These are phyloP conservation scores for Phycomyces blakesleeanus DNA, from an alignment of 192 early-diverging fungal genomes.

Conservation along the genomic window DNA sequence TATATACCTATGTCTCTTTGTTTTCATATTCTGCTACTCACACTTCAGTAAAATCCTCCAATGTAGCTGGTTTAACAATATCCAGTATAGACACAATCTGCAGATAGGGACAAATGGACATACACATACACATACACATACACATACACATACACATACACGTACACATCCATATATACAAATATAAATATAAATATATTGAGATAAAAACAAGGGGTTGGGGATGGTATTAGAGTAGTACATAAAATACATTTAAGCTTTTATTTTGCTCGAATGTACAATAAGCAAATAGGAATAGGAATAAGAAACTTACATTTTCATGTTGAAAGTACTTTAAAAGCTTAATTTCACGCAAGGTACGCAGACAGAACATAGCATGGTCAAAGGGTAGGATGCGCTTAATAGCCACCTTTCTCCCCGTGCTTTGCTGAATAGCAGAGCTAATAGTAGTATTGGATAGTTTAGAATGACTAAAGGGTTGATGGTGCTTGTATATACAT, in stretches of 20 bases:
- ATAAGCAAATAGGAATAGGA: no score
- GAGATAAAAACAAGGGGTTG: not conserved
- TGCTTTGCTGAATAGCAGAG: conserved; percentile 78
- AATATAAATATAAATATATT: conserved; percentile 3
- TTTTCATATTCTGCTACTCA: conserved; percentile 43
- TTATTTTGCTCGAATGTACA: no score
- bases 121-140: no score
- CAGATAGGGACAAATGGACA: not conserved
- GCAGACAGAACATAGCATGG: conserved; percentile 78
- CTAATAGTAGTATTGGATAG: conserved; percentile 41
- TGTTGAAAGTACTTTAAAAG: conserved; percentile 81
- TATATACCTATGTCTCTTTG: no score
- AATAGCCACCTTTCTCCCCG: conserved; percentile 83
- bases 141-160: no score
- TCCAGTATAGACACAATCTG: conserved; percentile 92
- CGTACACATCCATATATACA: no score
- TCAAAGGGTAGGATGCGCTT: conserved; percentile 89
- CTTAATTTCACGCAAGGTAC: conserved; percentile 83
- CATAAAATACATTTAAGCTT: no score
- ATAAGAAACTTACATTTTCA: conserved; percentile 61
- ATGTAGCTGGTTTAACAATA: conserved; percentile 77
- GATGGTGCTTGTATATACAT: not conserved
- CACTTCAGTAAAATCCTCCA: conserved; percentile 88
- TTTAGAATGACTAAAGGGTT: conserved; percentile 21
- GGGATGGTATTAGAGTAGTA: not conserved